Evolutionary conservation across 805 yeast genomes (phyloP).

Genomic region (Wickerhamiella shivajii): DNA sequence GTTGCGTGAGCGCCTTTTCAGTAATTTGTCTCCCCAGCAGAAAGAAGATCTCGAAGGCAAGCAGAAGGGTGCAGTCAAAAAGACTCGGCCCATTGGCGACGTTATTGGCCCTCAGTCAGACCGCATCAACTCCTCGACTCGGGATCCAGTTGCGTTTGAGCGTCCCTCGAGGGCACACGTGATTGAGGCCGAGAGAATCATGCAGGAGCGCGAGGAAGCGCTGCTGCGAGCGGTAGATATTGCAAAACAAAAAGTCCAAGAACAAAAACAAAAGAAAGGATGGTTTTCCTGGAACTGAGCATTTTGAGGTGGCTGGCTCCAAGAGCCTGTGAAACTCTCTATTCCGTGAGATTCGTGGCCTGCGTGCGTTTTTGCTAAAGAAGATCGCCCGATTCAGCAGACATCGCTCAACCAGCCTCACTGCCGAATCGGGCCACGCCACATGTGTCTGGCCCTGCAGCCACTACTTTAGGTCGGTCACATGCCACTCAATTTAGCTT

Average conservation of each 20-base stretch:
- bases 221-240: constrained; percentile 33
- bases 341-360: too few species aligned
- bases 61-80: constrained; percentile 22
- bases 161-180: constrained; percentile 60
- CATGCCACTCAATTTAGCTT: too few species aligned
- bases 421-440: too few species aligned
- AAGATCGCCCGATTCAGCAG: too few species aligned
- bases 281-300: too few species aligned
- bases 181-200: constrained; percentile 56
- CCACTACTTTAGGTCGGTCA: too few species aligned
- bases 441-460: too few species aligned
- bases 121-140: constrained; percentile 28
- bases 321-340: too few species aligned
- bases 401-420: too few species aligned
- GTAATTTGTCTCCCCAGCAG: constrained; percentile 43
- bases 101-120: constrained; percentile 20
- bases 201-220: constrained; percentile 54
- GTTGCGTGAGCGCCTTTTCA: constrained; percentile 38
- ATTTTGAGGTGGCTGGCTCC: too few species aligned
- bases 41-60: constrained; percentile 41
- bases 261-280: constrained; percentile 1
- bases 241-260: constrained; percentile 25
- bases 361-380: too few species aligned
- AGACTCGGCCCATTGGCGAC: constrained; percentile 6
- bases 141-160: constrained; percentile 38